phyloP scores from a whole-genome alignment of 2,329 filamentous ascomycete species.

The Fusarium sp. region DNA sequence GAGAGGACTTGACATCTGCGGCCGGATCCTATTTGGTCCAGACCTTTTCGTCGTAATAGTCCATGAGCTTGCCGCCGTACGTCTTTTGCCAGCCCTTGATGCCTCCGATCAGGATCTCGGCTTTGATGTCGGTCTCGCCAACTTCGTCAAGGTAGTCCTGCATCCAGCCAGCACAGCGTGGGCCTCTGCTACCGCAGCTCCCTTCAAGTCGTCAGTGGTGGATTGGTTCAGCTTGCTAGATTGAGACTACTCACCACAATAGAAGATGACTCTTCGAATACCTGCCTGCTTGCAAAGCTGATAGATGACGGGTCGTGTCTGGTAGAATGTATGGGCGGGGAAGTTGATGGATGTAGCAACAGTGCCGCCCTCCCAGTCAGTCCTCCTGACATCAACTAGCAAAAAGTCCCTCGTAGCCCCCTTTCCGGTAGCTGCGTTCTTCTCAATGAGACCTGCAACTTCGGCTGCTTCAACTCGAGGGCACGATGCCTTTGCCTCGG shows the following conservation, averaged over 20 bases:
- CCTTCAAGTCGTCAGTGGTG: constrained; percentile 49
- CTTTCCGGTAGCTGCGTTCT: constrained; percentile 45
- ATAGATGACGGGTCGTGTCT: constrained; percentile 61
- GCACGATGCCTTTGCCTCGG: constrained; percentile 56
- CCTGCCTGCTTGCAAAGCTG: constrained; percentile 63
- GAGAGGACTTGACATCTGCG: constrained; percentile 35
- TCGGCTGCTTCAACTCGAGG: constrained; percentile 54
- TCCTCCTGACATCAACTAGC: constrained; percentile 65
- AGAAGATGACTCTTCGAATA: constrained; percentile 64
- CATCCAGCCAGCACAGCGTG: constrained; percentile 67
- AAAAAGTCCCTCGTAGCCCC: constrained; percentile 53
- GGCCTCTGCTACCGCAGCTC: constrained; percentile 63
- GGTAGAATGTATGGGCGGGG: constrained; percentile 66
- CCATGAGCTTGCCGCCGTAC: constrained; percentile 61
- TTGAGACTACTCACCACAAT: constrained; percentile 60
- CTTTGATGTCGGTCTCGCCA: constrained; percentile 57
- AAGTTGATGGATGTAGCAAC: constrained; percentile 69
- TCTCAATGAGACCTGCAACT: constrained; percentile 56
- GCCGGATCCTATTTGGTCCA: constrained; percentile 46
- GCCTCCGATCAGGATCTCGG: constrained; percentile 63
- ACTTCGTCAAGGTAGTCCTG: constrained; percentile 65
- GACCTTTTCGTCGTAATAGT: constrained; percentile 60
- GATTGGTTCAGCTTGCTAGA: not conserved
- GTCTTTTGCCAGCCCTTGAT: constrained; percentile 67
- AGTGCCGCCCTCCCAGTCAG: constrained; percentile 70